A percentile compares a stretch with the other conserved stretches of the same genome.
Evolutionary conservation across 2,329 filamentous ascomycete genomes (phyloP).

Genomic region (Emmonsia crescens): DNA sequence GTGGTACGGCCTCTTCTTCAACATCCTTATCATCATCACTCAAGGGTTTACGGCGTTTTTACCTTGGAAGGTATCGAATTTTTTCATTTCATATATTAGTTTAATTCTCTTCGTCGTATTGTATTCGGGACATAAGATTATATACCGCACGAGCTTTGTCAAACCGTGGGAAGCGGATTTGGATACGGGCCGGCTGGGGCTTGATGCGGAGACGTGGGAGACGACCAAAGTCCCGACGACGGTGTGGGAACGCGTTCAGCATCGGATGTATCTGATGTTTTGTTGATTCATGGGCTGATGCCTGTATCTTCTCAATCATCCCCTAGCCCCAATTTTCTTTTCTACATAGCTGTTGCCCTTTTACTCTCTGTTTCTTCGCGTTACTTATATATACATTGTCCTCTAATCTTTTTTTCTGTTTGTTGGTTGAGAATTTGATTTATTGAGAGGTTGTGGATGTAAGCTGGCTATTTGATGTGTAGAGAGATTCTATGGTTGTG

Average conservation of each 20-base stretch:
- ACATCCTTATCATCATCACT: slow-evolving; percentile 52
- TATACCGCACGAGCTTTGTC: slow-evolving; percentile 28
- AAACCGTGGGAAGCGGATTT: slow-evolving; percentile 33
- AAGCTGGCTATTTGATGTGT: not conserved
- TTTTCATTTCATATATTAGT: slow-evolving; percentile 56
- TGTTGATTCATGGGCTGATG: not conserved
- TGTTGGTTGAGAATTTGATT: not conserved
- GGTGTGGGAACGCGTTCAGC: slow-evolving; percentile 18
- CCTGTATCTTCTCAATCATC: not conserved
- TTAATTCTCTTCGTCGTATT: slow-evolving; percentile 52
- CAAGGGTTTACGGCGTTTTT: slow-evolving; percentile 62
- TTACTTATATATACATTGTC: not conserved
- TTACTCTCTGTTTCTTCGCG: not conserved
- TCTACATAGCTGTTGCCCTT: not conserved
- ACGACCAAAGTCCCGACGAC: slow-evolving; percentile 20
- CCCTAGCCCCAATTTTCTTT: not conserved
- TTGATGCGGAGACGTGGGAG: slow-evolving; percentile 28
- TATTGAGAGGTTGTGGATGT: not conserved
- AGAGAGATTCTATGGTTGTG: not conserved
- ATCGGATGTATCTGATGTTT: slow-evolving; percentile 8
- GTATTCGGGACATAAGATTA: slow-evolving; percentile 49
- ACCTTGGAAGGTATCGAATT: slow-evolving; percentile 48
- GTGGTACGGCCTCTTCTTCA: slow-evolving; percentile 57
- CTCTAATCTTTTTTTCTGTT: not conserved
- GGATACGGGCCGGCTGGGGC: slow-evolving; percentile 28